Base-by-base conservation (phyloP, 805 yeast species). In the Saccharomycopsis babjevae region DNA sequence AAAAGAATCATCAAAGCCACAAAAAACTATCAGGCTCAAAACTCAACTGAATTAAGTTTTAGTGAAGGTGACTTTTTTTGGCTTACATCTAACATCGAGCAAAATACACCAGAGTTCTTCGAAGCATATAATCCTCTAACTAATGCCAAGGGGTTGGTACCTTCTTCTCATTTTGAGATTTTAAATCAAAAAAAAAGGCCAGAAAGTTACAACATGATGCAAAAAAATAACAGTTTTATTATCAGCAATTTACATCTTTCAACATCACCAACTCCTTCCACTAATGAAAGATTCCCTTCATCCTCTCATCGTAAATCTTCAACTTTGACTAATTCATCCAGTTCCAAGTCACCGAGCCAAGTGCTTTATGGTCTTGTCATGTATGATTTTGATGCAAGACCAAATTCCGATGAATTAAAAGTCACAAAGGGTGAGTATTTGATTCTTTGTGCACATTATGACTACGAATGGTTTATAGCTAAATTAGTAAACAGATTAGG, bases 391-490 rank as follows among this genome's bases (percentile, higher is more conserved):
- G 79, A 77, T 63, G 97, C 98, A 5, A 91, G 88, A 30, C 80
- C 77, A 67, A 75, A 78, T 62, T 71, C 83, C 8, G 99, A 96
- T 74, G 99, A 94, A 73, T 79, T 94, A 65, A 86, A 86, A 65
- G 89, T 93, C 2, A 69, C 73, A 34, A 88, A 88, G 1, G 97
- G 97, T 43, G 99, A 94, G 68, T 86, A 88, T 67, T 80, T 94
- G 64, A 88, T 92, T 36, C 83, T 96, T 13, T 93, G 97, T 73
- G 99, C 99, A 1, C 97, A 93, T 73, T 96, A 93, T 70, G 91
- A 90, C 60, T 88, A 79, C 66, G 99, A 96, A 74, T 94, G 99
- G 99, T 92, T 91, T 68, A 94, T 94, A 62, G 98, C 97, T 5
- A 94, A 94, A 71, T 97, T 97, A 15, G 88, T 94, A 52, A 96